These are phyloP conservation scores for Lupinus albus DNA, from an alignment of 306 rosid species.

Conservation along the genomic window DNA sequence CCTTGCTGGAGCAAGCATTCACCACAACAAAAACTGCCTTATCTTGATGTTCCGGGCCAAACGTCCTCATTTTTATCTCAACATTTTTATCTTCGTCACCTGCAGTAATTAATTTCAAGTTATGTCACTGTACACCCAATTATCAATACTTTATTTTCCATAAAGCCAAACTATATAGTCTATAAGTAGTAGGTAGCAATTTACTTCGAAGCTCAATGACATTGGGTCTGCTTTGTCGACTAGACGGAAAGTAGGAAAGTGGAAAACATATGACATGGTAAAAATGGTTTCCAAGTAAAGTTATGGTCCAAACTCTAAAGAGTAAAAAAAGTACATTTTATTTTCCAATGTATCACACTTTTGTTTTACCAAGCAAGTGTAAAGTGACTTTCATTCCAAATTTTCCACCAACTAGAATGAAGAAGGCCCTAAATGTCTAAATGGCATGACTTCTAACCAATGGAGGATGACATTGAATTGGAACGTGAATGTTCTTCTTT, in stretches of 20 bases:
- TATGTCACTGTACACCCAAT: conserved; percentile 42
- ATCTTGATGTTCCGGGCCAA: conserved; percentile 65
- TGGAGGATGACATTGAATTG: conserved; percentile 14
- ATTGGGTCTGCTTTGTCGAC: conserved; percentile 11
- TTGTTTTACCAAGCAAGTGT: conserved; percentile 14
- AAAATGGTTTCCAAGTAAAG: conserved; percentile 19
- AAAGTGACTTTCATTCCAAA: conserved; percentile 27
- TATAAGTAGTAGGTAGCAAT: conserved; percentile 35
- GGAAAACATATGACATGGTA: background rate
- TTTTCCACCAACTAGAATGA: conserved; percentile 8
- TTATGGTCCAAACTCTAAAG: conserved; percentile 10
- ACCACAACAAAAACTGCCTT: conserved; percentile 81
- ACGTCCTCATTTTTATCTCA: conserved; percentile 89
- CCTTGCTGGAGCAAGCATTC: conserved; percentile 99
- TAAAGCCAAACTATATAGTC: conserved; percentile 42
- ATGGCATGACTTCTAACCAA: conserved; percentile 18
- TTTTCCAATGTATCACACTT: conserved; percentile 24
- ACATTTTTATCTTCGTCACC: conserved; percentile 97
- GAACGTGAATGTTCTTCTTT: conserved; percentile 16
- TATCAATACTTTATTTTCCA: conserved; percentile 36
- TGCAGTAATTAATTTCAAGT: conserved; percentile 60
- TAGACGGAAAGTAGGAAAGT: conserved; percentile 12
- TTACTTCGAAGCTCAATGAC: conserved; percentile 42
- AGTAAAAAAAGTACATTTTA: conserved; percentile 22
- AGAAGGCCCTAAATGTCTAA: conserved; percentile 12